A percentile compares a stretch with the other conserved stretches of the same genome.
These are phyloP conservation scores for Lentinus brumalis DNA, from an alignment of 768 basidiomycete genomes.

Conservation along the genomic window DNA sequence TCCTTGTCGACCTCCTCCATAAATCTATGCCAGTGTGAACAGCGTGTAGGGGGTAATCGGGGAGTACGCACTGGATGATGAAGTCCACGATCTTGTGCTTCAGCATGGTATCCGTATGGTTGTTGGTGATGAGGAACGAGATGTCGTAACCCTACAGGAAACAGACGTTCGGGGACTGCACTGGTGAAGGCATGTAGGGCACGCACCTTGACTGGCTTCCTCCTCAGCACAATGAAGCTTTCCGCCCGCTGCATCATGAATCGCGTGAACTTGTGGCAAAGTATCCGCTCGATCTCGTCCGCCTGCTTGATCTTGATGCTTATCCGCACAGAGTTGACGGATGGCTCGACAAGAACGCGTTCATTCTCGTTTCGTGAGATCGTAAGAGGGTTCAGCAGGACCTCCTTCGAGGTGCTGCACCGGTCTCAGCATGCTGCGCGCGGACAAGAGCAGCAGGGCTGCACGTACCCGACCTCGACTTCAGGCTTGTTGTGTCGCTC, in stretches of 20 bases:
- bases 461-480: slow-evolving; percentile 75
- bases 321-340: slow-evolving; percentile 94
- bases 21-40: slow-evolving; percentile 53
- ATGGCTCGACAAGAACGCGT: slow-evolving; percentile 94
- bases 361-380: slow-evolving; percentile 98
- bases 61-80: slow-evolving; percentile 79
- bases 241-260: slow-evolving; percentile 99
- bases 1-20: slow-evolving; percentile 99
- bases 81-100: slow-evolving; percentile 99
- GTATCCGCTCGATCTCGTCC: slow-evolving; percentile 96
- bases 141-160: slow-evolving; percentile 89
- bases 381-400: slow-evolving; percentile 87
- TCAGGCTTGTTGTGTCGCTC: slow-evolving; percentile 98
- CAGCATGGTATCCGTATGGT: slow-evolving; percentile 96
- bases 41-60: too few species aligned
- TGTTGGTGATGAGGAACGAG: slow-evolving; percentile 96
- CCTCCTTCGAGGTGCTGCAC: slow-evolving; percentile 85
- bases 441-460: background rate
- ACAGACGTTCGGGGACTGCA: too few species aligned
- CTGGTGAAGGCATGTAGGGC: background rate
- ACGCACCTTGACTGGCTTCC: slow-evolving; percentile 87
- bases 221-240: slow-evolving; percentile 92
- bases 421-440: slow-evolving; percentile 1
- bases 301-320: slow-evolving; percentile 99
- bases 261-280: slow-evolving; percentile 97